These are phyloP conservation scores for Eleusine indica DNA, from an alignment of 176 grass and related monocot genomes.

Conservation along the genomic window DNA sequence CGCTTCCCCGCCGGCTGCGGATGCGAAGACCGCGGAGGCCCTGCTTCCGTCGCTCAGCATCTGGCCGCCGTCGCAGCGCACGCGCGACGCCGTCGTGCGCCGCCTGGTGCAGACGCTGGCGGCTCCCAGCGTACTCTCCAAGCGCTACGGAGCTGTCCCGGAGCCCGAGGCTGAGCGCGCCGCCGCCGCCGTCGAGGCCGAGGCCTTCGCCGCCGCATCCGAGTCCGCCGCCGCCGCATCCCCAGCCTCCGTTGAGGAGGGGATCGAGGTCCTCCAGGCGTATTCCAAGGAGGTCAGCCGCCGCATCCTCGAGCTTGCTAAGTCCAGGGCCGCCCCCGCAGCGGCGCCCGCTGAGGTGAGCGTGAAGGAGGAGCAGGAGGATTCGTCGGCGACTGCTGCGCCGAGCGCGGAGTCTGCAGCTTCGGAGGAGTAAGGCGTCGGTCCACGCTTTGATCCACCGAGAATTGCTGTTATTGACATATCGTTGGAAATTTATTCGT, in stretches of 20 bases:
- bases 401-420: slow-evolving; percentile 17
- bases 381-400: background rate
- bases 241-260: slow-evolving; percentile 60
- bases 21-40: slow-evolving; percentile 27
- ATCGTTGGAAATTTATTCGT: slow-evolving; percentile 46
- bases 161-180: slow-evolving; percentile 58
- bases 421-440: slow-evolving; percentile 41
- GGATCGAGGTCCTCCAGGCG: slow-evolving; percentile 68
- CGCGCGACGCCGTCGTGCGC: slow-evolving; percentile 82
- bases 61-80: slow-evolving; percentile 94
- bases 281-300: slow-evolving; percentile 96
- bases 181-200: slow-evolving; percentile 65
- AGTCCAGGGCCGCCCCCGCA: slow-evolving; percentile 40
- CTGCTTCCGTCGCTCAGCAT: slow-evolving; percentile 64
- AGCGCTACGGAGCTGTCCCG: slow-evolving; percentile 70
- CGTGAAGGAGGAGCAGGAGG: slow-evolving; percentile 33
- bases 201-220: slow-evolving; percentile 64
- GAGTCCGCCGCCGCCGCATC: slow-evolving; percentile 28
- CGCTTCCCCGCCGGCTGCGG: background rate
- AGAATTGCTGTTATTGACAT: slow-evolving; percentile 38
- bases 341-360: slow-evolving; percentile 18
- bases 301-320: slow-evolving; percentile 69
- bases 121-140: slow-evolving; percentile 64
- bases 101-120: slow-evolving; percentile 79
- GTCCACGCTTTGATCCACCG: slow-evolving; percentile 36